These are phyloP conservation scores for Tagetes patula DNA, from an alignment of 129 eudicot genomes.

Conservation along the genomic window DNA sequence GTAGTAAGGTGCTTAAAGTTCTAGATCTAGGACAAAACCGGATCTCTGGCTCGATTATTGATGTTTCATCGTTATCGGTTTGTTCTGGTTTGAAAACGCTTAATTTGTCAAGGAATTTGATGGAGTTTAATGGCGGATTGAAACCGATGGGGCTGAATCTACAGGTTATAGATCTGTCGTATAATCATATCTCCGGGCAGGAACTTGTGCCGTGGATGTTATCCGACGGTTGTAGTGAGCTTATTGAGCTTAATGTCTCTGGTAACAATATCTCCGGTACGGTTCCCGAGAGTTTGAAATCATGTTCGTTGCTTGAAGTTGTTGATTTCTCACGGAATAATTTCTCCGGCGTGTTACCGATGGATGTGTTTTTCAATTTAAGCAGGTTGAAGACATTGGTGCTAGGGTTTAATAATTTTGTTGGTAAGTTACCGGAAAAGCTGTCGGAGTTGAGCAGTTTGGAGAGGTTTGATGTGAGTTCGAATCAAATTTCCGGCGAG, in stretches of 20 bases:
- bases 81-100: conserved; percentile 48
- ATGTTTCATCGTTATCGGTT: conserved; percentile 35
- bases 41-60: conserved; percentile 64
- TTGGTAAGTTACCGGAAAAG: conserved; percentile 44
- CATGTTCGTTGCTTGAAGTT: conserved; percentile 43
- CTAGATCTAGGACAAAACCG: conserved; percentile 71
- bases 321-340: conserved; percentile 35
- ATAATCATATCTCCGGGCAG: conserved; percentile 52
- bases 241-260: conserved; percentile 50
- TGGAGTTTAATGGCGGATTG: conserved; percentile 46
- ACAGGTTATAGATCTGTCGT: conserved; percentile 59
- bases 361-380: conserved; percentile 46
- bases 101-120: conserved; percentile 54
- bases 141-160: conserved; percentile 28
- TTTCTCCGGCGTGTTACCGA: conserved; percentile 72
- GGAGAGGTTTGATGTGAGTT: conserved; percentile 73
- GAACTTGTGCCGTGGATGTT: conserved; percentile 62
- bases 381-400: conserved; percentile 49
- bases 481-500: conserved; percentile 50
- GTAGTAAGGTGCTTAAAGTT: conserved; percentile 36
- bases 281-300: conserved; percentile 52
- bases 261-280: conserved; percentile 59
- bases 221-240: conserved; percentile 46
- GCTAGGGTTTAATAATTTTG: conserved; percentile 55
- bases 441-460: conserved; percentile 35